Base-by-base conservation (phyloP, 257 asterid species). In the Jacaranda mimosifolia region DNA sequence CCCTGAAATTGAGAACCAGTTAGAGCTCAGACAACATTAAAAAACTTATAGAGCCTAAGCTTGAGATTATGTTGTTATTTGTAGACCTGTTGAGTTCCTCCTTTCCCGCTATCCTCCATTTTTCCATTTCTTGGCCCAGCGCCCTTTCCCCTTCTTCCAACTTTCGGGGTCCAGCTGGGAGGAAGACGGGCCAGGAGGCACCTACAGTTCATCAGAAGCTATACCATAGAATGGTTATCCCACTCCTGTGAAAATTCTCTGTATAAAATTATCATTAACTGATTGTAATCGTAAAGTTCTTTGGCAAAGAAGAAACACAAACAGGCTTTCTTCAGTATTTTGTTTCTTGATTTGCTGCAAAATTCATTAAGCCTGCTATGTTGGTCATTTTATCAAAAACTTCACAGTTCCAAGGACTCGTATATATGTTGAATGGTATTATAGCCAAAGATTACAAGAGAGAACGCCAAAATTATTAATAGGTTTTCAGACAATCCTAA, bases 191-290 rank as follows among this genome's bases (percentile, higher is more conserved):
- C 18, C 43, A 39, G 35, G 48, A 32, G 17, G 32, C 32, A 26
- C 32, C 57, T 52, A 7, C 18, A 19, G 15, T 65, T 40, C 63
- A 71, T 78, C 32, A 78, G 69, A 72, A 63, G 51, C 39, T 43
- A 38, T 42, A 39, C 5, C 5, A 48, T 46, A 62, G 58, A 58
- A 18, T 4, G 52, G 32, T 26, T 26, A 19, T 13, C 15, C 4
- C 7, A 42, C 3, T 9, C 53, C 51, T 32, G 52, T 38, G 53
- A 36, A 53, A 19, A 36, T 48, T 70, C 0, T 71, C 12, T 72
- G 74, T 72, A 79, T 52, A 56, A 55, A 51, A 15, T 70, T 21
- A 3, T 5, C 4, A 17, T 26, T 7, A 19, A 19, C 26, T 26
- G 14, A 21, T 9, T 4, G 26, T 58, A 21, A 19, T 46, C 21